These are phyloP conservation scores for Sporothrix brunneoviolacea DNA, from an alignment of 2,329 filamentous ascomycete genomes.

Conservation along the genomic window DNA sequence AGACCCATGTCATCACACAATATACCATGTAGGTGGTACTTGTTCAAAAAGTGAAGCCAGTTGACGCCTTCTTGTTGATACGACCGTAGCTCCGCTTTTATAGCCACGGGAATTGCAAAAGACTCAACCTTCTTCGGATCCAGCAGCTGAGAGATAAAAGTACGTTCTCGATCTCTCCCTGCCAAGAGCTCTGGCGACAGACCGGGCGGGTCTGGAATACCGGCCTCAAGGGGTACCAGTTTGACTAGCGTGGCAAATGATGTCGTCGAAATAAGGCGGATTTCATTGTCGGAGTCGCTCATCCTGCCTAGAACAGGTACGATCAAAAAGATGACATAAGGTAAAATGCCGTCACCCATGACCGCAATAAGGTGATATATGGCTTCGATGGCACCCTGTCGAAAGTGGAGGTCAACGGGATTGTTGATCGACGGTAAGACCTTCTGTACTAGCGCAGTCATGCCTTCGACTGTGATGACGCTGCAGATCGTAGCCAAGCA, in stretches of 20 bases:
- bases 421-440: slow-evolving; percentile 90
- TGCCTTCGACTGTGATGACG: slow-evolving; percentile 87
- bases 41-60: slow-evolving; percentile 96
- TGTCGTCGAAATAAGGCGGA: slow-evolving; percentile 88
- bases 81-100: slow-evolving; percentile 91
- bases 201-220: slow-evolving; percentile 92
- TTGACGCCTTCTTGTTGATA: slow-evolving; percentile 99
- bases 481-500: slow-evolving; percentile 97
- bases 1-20: slow-evolving; percentile 99
- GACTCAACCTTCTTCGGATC: slow-evolving; percentile 95
- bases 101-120: slow-evolving; percentile 89
- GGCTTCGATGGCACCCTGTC: slow-evolving; percentile 89
- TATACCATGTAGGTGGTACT: slow-evolving; percentile 95
- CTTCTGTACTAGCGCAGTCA: slow-evolving; percentile 91
- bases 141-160: slow-evolving; percentile 93
- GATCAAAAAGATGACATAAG: slow-evolving; percentile 98
- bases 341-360: slow-evolving; percentile 93
- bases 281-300: slow-evolving; percentile 96
- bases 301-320: slow-evolving; percentile 94
- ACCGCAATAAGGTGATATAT: slow-evolving; percentile 97
- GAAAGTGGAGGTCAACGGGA: slow-evolving; percentile 75
- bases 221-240: slow-evolving; percentile 90
- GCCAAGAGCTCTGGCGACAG: slow-evolving; percentile 81
- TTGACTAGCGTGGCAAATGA: slow-evolving; percentile 97
- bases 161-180: slow-evolving; percentile 87